Conservation (phyloP, 345 rosid species). For the Brassica nigra region DNA sequence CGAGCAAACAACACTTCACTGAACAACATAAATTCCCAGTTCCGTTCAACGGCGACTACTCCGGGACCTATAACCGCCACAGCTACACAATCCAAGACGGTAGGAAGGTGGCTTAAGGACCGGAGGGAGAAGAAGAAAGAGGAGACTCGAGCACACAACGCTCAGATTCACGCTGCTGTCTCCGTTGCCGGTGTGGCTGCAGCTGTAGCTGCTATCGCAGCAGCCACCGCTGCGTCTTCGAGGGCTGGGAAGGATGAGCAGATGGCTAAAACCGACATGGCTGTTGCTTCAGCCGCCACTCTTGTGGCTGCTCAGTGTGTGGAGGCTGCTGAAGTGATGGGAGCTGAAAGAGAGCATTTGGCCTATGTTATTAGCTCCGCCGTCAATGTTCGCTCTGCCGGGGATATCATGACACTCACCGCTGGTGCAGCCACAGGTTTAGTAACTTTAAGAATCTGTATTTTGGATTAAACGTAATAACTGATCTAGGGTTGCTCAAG, state of each 20-base stretch:
- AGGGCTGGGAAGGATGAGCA: constrained; percentile 77
- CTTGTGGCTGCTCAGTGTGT: constrained; percentile 88
- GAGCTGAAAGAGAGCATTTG: constrained; percentile 85
- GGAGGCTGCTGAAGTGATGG: constrained; percentile 88
- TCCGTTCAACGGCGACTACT: constrained; percentile 44
- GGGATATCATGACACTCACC: constrained; percentile 84
- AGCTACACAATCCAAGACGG: constrained; percentile 65
- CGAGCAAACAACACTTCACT: constrained; percentile 52
- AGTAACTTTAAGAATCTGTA: neutral
- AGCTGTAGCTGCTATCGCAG: constrained; percentile 82
- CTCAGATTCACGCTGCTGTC: constrained; percentile 85
- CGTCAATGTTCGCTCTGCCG: constrained; percentile 74
- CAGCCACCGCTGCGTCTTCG: constrained; percentile 75
- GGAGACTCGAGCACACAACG: constrained; percentile 74
- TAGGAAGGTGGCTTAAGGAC: constrained; percentile 85
- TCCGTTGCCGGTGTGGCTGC: constrained; percentile 89
- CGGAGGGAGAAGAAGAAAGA: constrained; percentile 89
- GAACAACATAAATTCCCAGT: constrained; percentile 39
- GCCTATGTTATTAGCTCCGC: constrained; percentile 80
- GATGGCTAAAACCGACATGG: constrained; percentile 80
- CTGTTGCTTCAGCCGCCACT: constrained; percentile 83
- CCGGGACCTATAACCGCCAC: constrained; percentile 37
- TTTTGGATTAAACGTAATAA: neutral
- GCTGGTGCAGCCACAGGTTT: constrained; percentile 92
- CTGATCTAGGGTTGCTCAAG: neutral